A percentile compares a stretch with the other conserved stretches of the same genome.
These are phyloP conservation scores for Pyrenophora graminea DNA, from an alignment of 2,329 filamentous ascomycete genomes.

Conservation along the genomic window DNA sequence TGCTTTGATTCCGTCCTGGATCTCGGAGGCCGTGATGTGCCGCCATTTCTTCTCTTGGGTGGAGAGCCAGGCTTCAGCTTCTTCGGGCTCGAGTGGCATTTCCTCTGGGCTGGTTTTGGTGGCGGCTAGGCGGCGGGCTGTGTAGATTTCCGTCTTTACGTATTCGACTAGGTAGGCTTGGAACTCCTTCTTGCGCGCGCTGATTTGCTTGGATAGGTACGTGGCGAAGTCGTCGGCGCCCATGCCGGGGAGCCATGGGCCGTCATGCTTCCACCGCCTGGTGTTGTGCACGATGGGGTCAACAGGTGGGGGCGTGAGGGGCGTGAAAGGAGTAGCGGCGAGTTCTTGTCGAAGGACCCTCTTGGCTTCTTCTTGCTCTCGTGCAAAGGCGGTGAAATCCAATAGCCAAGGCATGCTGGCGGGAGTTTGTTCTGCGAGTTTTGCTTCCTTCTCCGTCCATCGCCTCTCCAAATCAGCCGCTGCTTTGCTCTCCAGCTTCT, in stretches of 20 bases:
- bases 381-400: slow-evolving; percentile 4
- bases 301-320: slow-evolving; percentile 28
- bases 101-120: slow-evolving; percentile 18
- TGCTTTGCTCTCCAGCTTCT: neutral
- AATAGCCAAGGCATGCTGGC: slow-evolving; percentile 3
- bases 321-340: slow-evolving; percentile 20
- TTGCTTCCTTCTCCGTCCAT: neutral
- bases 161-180: slow-evolving; percentile 34
- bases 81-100: slow-evolving; percentile 24
- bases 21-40: slow-evolving; percentile 30
- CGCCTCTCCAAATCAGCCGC: neutral
- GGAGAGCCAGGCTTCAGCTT: slow-evolving; percentile 27
- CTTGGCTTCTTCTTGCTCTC: slow-evolving; percentile 5
- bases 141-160: slow-evolving; percentile 42
- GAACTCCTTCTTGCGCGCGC: slow-evolving; percentile 42
- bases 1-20: slow-evolving; percentile 37
- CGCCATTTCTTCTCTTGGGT: slow-evolving; percentile 34
- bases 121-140: slow-evolving; percentile 26
- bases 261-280: slow-evolving; percentile 60
- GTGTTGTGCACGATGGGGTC: slow-evolving; percentile 31
- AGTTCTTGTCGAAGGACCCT: slow-evolving; percentile 16
- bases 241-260: slow-evolving; percentile 63
- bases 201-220: slow-evolving; percentile 54
- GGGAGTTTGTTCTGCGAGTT: neutral
- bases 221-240: slow-evolving; percentile 59